Base-by-base conservation (phyloP, 805 yeast species). In the Myxozyma neotropica region DNA sequence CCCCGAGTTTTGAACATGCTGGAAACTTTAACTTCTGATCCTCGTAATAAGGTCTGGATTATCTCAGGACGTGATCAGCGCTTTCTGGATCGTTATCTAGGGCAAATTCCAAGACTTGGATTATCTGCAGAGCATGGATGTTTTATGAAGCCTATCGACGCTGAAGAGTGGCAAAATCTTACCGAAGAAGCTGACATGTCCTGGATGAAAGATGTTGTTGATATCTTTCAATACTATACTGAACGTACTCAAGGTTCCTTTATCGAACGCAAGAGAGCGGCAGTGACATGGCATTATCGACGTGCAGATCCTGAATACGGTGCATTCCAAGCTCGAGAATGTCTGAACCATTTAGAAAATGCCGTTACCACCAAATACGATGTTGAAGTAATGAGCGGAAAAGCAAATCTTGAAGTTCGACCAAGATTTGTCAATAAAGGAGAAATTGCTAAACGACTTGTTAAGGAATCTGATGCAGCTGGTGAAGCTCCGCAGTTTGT, bases 111-210 rank as follows among this genome's bases (percentile, higher is more conserved):
- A 44, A 36, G 50, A 1, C 76, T 94, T 35, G 97, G 97, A 1
- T 78, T 94, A 55, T 86, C 95, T 59, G 98, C 99, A 0, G 99
- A 94, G 71, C 99, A 94, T 73, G 99, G 99, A 6, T 93, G 97
- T 70, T 94, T 94, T 70, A 82, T 93, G 81, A 88, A 87, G 70
- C 81, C 86, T n/a, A 49, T 61, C 27, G 84, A 84, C 8, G 70
- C 78, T 1, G 73, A 75, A 13, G 74, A 79, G 13, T 94, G 99
- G 99, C 81, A 83, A 35, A 94, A 94, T 70, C 79, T 94, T 56
- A 87, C 96, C 12, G 91, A 85, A 53, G 76, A 83, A 48, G 78
- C 85, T 65, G 97, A 94, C 74, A 91, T 94, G 97, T 80, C 91
- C 26, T 94, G 99, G 99, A 96, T 91, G 74, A 71, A 75, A n/a